Conservation (phyloP, 768 basidiomycete species). For the Lactarius evosmus region DNA sequence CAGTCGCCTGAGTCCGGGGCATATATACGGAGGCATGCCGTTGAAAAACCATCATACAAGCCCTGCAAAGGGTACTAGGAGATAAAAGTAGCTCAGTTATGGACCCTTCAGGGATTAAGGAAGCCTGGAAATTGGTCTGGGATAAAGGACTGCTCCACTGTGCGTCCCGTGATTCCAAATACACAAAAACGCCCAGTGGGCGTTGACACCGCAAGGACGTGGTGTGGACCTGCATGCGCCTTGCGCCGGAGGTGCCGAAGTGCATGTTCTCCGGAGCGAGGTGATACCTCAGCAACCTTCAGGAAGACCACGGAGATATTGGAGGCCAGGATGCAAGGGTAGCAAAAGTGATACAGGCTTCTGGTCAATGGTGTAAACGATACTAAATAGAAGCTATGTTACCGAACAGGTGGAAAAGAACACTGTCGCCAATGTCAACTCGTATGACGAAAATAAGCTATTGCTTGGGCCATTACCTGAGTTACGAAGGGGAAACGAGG, state of each 20-base stretch:
- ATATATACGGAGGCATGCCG: neutral
- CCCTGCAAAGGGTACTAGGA: neutral
- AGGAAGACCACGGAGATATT: neutral
- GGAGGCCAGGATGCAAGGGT: neutral
- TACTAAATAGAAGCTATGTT: neutral
- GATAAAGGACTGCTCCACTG: neutral
- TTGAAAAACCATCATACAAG: neutral
- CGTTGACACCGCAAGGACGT: constrained; percentile 5
- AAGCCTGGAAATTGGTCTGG: neutral
- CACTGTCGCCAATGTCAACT: neutral
- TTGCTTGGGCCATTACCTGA: neutral
- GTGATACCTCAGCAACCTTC: neutral
- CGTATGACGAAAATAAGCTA: neutral
- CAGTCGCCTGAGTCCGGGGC: neutral
- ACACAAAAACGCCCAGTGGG: constrained; percentile 9
- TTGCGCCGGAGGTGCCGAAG: neutral
- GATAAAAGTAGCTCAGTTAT: neutral
- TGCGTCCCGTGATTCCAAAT: neutral
- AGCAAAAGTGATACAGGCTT: neutral
- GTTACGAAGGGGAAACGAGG: no score
- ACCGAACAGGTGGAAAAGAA: neutral
- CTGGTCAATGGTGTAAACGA: neutral
- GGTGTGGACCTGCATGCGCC: neutral
- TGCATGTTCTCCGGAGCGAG: neutral
- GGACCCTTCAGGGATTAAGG: neutral